A percentile compares a stretch with the other conserved stretches of the same genome.
Conservation (phyloP, 2,329 filamentous ascomycete species). For the Fusarium concolor region DNA sequence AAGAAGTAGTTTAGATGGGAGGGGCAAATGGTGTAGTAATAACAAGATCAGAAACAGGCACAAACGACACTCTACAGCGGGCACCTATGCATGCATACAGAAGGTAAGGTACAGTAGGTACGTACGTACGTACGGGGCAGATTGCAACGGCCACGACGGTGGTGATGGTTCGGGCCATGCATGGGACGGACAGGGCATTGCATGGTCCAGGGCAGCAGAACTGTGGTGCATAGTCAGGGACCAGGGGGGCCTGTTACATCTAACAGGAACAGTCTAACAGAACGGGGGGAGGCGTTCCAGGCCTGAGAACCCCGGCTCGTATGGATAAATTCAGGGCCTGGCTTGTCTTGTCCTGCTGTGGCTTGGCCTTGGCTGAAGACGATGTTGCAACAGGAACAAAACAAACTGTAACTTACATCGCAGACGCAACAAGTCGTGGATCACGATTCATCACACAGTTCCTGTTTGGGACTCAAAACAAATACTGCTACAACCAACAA, state of each 20-base stretch:
- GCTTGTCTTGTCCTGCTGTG: not conserved
- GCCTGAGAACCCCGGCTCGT: constrained; percentile 21
- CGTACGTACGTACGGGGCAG: constrained; percentile 38
- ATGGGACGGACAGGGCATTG: constrained; percentile 9
- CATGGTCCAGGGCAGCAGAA: constrained; percentile 7
- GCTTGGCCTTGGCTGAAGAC: constrained; percentile 16
- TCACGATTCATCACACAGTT: constrained; percentile 31
- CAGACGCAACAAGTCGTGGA: constrained; percentile 30
- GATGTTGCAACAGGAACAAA: constrained; percentile 36
- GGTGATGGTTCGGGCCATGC: constrained; percentile 45
- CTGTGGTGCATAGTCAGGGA: constrained; percentile 14
- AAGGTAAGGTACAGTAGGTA: constrained; percentile 9
- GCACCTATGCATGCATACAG: constrained; percentile 5
- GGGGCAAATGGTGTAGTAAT: constrained; percentile 45
- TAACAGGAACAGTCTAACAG: constrained; percentile 28
- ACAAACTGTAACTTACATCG: constrained; percentile 16
- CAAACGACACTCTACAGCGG: constrained; percentile 9
- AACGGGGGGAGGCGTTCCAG: constrained; percentile 30
- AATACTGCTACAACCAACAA: constrained; percentile 18
- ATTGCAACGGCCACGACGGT: constrained; percentile 48
- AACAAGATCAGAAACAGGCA: constrained; percentile 12
- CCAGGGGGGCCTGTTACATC: constrained; percentile 34
- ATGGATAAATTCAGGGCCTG: constrained; percentile 1
- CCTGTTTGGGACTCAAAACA: constrained; percentile 37
- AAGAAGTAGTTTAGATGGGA: constrained; percentile 45